These are phyloP conservation scores for Colletotrichum sublineola DNA, from an alignment of 2,329 filamentous ascomycete genomes.

Conservation along the genomic window DNA sequence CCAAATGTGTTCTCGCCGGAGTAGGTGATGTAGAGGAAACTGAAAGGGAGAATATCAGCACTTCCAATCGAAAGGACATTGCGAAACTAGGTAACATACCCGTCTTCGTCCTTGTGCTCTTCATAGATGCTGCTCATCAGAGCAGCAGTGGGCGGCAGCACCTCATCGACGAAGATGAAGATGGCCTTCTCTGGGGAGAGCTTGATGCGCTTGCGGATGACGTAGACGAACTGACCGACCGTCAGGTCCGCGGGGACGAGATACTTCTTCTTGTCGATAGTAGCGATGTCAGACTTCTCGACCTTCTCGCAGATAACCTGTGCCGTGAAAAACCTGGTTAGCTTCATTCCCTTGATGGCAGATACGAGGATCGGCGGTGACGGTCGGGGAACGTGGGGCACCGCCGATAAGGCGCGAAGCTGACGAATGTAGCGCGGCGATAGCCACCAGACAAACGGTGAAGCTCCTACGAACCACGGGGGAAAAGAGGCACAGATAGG, in stretches of 20 bases:
- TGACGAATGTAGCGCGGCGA: constrained; percentile 17
- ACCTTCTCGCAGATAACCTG: constrained; percentile 99
- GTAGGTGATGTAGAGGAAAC: constrained; percentile 99
- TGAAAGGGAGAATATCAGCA: constrained; percentile 50
- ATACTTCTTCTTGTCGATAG: constrained; percentile 99
- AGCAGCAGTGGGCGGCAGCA: constrained; percentile 94
- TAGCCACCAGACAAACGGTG: constrained; percentile 5
- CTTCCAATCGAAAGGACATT: background rate
- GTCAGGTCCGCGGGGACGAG: constrained; percentile 97
- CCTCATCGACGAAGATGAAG: constrained; percentile 99
- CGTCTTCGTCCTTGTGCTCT: constrained; percentile 92
- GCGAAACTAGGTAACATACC: constrained; percentile 58
- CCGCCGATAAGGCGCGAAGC: constrained; percentile 34
- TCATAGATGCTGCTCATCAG: constrained; percentile 99
- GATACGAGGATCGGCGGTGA: constrained; percentile 37
- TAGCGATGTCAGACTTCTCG: constrained; percentile 98
- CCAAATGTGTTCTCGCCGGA: constrained; percentile 99
- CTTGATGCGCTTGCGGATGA: constrained; percentile 99
- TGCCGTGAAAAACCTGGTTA: constrained; percentile 44
- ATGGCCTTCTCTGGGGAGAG: constrained; percentile 99
- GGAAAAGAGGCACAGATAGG: background rate
- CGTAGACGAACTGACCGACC: constrained; percentile 99
- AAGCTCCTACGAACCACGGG: background rate
- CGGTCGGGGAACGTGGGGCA: constrained; percentile 36
- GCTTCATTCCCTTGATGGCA: constrained; percentile 22